Evolutionary conservation across 495 filamentous ascomycete species (phyloP), one percentile per base, ranked within the genome.

Genomic region (Parmelia sp.): DNA sequence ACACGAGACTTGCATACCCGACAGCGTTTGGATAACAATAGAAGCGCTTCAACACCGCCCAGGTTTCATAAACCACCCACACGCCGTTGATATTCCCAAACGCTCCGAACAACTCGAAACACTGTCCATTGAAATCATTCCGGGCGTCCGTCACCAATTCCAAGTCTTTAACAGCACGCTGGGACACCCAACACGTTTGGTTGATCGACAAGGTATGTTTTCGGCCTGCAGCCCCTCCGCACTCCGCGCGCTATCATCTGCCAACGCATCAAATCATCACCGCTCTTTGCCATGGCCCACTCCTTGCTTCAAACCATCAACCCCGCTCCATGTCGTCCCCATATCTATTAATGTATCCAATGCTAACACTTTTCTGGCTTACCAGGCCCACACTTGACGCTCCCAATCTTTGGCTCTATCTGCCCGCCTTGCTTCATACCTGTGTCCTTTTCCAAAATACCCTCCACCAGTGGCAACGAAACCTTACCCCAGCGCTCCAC

Each of bases 261-360:
- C 68, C 70, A 71, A 68, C 70, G 64, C 70, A 71, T 71, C 70
- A 65, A 56, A 58, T 68, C 68, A 69, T 64, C 62, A 68, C 70
- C 70, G 70, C 68, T 51, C 55, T 66, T 68, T 69, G 39, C 57
- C 47, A 19, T 39, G 31, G 25, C 57, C 65, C 62, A 64, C 31
- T 49, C 56, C 63, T 53, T 66, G 47, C 57, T 62, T 45, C 36
- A 53, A 53, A 55, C 17, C 39, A 36, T 64, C 57, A 64, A 59
- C 45, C 62, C 63, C 44, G 44, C 51, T 58, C 25, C 47, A 60
- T 9, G 14, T 51, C 40, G 25, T 64, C 31, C 23, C 55, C 31
- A 42, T 15, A n/a, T 57, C 61, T 59, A 58, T 59, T 40, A 64
- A 49, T 49, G 51, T 25, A 53, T n/a, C 49, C 31, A 60, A 58